phyloP scores from a whole-genome alignment of 2,329 filamentous ascomycete genomes.

The Colletotrichum eremochloae region DNA sequence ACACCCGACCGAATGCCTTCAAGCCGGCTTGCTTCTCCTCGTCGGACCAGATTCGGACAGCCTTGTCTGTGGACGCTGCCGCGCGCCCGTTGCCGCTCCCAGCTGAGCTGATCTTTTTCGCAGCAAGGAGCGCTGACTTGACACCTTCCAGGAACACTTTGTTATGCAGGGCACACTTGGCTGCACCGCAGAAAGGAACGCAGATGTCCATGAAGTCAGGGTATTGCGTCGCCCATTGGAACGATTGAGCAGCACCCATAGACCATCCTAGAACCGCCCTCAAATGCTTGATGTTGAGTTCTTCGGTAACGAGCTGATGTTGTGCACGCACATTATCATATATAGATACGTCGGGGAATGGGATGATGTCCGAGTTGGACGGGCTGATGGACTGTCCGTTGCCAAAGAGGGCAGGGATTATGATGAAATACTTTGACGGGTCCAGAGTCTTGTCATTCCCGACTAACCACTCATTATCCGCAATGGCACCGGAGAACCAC shows the following conservation, averaged over 20 bases:
- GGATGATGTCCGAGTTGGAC: conserved; percentile 57
- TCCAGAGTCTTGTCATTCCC: conserved; percentile 74
- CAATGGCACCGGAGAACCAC: conserved; percentile 75
- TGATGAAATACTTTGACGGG: conserved; percentile 65
- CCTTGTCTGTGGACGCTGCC: conserved; percentile 42
- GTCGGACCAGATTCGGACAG: conserved; percentile 54
- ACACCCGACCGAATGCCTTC: conserved; percentile 80
- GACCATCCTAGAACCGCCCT: conserved; percentile 67
- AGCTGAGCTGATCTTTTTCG: conserved; percentile 62
- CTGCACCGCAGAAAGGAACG: conserved; percentile 64
- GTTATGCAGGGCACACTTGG: conserved; percentile 65
- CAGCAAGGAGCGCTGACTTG: conserved; percentile 59
- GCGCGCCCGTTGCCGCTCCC: conserved; percentile 54
- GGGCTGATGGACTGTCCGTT: conserved; percentile 68
- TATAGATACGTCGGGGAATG: conserved; percentile 61
- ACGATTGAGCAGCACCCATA: conserved; percentile 68
- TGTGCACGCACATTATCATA: conserved; percentile 67
- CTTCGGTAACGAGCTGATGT: conserved; percentile 55
- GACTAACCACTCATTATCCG: conserved; percentile 82
- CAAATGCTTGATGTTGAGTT: conserved; percentile 58
- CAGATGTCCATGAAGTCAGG: conserved; percentile 61
- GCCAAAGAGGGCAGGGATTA: conserved; percentile 65
- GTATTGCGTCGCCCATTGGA: conserved; percentile 64
- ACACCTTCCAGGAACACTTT: conserved; percentile 68
- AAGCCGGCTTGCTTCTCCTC: conserved; percentile 60